Evolutionary conservation across 2,329 filamentous ascomycete genomes (phyloP), one percentile per base, ranked within the genome.

Genomic region (Alternaria arbusti): DNA sequence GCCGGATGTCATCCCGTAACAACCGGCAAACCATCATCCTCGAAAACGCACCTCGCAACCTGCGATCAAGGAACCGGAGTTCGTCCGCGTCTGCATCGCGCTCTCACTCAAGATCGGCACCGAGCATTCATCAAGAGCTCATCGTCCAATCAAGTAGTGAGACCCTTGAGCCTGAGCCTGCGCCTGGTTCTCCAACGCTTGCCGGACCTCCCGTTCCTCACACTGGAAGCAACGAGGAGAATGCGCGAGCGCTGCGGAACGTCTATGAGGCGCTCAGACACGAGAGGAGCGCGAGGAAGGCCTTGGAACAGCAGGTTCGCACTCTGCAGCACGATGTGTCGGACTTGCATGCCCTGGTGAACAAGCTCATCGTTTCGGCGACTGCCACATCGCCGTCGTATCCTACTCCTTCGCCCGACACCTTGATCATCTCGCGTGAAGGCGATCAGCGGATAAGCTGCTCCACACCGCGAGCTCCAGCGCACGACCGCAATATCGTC

Each of bases 21-120:
- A 77, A 77, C 47, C 75, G 75, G 5, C 77, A 80, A 63, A 80
- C 78, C 54, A 79, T 81, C 60, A 78, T 81, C 43, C 74, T 81
- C 10, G 77, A 79, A 51, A 78, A 77, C 22, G 74, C 77, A 36
- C 78, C 79, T 5, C 75, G 73, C 47, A 77, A 71, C 13, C 69
- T 76, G 1, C 73, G 76, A 10, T 72, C 75, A 5, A 69, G 78
- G 5, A 74, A 79, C 25, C 63, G 74, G 23, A 78, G 74, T 52
- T 70, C 72, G 0, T 78, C 75, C 2, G 60, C 73, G 1, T 78
- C 64, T 10, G 47, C 45, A 5, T 66, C 66, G 12, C 62, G 63
- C 1, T 66, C 65, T 26, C 59, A 51, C 20, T 68, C 66, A 6
- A 54, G 61, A 56, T 64, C 64, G 40, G 61, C 69, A 4, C 65